phyloP scores from a whole-genome alignment of 2,329 filamentous ascomycete genomes.

The Aspergillus felis region DNA sequence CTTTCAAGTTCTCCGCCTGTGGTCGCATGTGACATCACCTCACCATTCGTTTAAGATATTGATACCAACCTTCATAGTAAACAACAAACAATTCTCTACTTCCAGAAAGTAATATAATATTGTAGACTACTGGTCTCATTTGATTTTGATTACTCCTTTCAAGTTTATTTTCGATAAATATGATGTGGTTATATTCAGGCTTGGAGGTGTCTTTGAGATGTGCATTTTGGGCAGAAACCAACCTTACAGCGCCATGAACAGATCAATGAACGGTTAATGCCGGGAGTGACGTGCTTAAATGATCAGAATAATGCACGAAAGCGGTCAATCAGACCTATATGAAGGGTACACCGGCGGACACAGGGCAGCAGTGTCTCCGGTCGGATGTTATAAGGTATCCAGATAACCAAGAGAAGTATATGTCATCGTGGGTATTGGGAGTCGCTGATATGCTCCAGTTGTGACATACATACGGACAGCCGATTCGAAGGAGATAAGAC shows the following conservation, averaged over 20 bases:
- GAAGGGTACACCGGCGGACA: background rate
- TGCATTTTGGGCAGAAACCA: background rate
- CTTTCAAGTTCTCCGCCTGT: background rate
- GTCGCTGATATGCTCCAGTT: background rate
- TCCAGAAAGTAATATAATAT: background rate
- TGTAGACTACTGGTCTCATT: background rate
- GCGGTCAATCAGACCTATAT: background rate
- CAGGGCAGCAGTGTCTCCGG: background rate
- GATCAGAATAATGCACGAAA: background rate
- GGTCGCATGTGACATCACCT: background rate
- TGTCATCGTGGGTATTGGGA: background rate
- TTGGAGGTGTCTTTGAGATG: background rate
- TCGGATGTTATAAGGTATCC: background rate
- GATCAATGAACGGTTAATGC: background rate
- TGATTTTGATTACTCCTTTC: background rate
- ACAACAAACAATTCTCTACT: background rate
- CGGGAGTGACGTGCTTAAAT: background rate
- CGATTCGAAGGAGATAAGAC: background rate
- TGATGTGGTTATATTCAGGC: background rate
- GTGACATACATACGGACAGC: constrained; percentile 3
- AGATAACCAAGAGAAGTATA: background rate
- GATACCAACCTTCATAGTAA: background rate
- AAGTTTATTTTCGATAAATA: background rate
- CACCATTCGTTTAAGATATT: background rate
- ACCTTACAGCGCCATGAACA: background rate